Conservation (phyloP, 116 monocot species). For the Zostera marina region DNA sequence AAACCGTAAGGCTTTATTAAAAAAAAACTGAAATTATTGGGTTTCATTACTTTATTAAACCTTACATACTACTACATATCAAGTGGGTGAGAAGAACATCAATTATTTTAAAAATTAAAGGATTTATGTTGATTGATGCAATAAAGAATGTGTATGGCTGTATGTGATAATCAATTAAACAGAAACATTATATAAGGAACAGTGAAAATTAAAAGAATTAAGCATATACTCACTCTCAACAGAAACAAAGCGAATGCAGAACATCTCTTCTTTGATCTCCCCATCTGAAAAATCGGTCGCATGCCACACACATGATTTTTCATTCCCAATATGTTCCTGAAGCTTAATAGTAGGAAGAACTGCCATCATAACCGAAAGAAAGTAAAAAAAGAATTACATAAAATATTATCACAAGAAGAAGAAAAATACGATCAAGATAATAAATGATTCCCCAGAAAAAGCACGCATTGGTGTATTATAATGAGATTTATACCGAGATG, state of each 20-base stretch:
- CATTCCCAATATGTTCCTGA: conserved; percentile 88
- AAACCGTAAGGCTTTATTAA: no score
- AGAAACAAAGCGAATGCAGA: conserved; percentile 83
- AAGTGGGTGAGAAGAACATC: no score
- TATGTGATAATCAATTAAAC: neutral
- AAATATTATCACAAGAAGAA: neutral
- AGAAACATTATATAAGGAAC: neutral
- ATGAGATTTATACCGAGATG: conserved; percentile 19
- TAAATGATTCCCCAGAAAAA: neutral
- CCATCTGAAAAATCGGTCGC: conserved; percentile 91
- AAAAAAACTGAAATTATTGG: no score
- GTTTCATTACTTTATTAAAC: no score
- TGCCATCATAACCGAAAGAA: conserved; percentile 8
- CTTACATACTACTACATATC: no score
- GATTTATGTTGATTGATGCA: no score
- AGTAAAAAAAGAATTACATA: no score
- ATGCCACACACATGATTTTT: conserved; percentile 96
- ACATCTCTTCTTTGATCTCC: conserved; percentile 90
- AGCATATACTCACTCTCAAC: conserved; percentile 59
- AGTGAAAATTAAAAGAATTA: neutral
- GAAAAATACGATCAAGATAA: neutral
- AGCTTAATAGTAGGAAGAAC: conserved; percentile 58
- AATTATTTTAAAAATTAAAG: no score
- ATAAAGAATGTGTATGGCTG: no score
- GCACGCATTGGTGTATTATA: no score